Evolutionary conservation across 371 early-diverging fungal genomes (phyloP).

Genomic region (Mucor racemosus): DNA sequence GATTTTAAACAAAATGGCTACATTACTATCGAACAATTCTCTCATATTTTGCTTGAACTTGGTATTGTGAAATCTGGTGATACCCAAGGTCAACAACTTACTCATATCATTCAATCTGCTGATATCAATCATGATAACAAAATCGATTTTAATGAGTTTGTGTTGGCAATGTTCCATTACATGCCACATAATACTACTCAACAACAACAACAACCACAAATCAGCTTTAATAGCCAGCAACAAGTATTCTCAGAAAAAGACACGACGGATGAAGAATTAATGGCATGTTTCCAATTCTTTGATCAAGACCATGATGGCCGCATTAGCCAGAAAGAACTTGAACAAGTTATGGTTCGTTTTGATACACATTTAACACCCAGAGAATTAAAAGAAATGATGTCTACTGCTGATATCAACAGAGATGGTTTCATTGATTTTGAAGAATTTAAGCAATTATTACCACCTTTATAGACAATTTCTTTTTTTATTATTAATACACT

Average conservation of each 20-base stretch:
- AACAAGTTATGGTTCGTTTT: constrained; percentile 69
- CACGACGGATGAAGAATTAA: constrained; percentile 63
- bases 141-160: constrained; percentile 74
- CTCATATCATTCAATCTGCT: constrained; percentile 61
- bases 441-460: constrained; percentile 66
- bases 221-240: constrained; percentile 1
- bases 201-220: constrained; percentile 17
- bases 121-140: constrained; percentile 52
- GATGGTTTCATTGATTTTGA: constrained; percentile 69
- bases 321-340: constrained; percentile 72
- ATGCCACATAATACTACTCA: constrained; percentile 10
- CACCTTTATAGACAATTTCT: constrained; percentile 24
- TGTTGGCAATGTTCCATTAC: constrained; percentile 59
- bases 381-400: constrained; percentile 84
- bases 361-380: constrained; percentile 71
- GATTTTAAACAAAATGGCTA: constrained; percentile 62
- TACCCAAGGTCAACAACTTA: constrained; percentile 37
- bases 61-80: constrained; percentile 61
- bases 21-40: constrained; percentile 64
- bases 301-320: constrained; percentile 76
- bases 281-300: constrained; percentile 72
- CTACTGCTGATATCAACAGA: constrained; percentile 76
- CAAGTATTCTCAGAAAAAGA: constrained; percentile 53
- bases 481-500: not conserved
- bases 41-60: constrained; percentile 71